Base-by-base conservation (phyloP, 2,329 filamentous ascomycete species). In the Alternaria metachromatica region DNA sequence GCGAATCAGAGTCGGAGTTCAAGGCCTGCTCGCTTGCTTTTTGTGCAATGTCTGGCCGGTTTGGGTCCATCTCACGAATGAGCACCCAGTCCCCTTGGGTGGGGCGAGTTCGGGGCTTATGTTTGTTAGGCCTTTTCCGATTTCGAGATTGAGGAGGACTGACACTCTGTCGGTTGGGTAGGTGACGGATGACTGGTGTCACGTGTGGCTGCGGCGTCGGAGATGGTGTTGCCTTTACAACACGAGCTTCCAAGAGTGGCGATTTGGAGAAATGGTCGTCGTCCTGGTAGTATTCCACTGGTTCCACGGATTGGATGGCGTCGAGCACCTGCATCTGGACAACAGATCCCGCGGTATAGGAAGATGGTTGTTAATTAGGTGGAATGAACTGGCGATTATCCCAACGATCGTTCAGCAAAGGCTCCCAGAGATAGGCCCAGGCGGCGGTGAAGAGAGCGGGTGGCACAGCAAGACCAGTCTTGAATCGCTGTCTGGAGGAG, bases 31-130 rank as follows among this genome's bases (percentile, higher is more conserved):
- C 80, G 66, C 84, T 86, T 61, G 88, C 90, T 73, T 81, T 76
- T 68, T 81, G 81, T 62, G 89, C 89, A 73, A 93, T 86, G 55
- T 93, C 89, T 55, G 87, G 88, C 69, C 84, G 84, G 74, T 88
- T 88, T 73, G 89, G 88, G 71, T 83, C 87, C 82, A 94, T 85
- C 77, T 85, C 84, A 61, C 83, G 81, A 66, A 95, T 85, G 78
- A 95, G 84, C 67, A 92, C 88, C 70, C 84, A 87, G 85, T 92
- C 89, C 71, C 87, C 88, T 75, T 87, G 87, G 72, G 82, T 87
- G 45, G 86, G 83, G 8, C 46, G 55, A 10, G 55, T 44, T 68
- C 80, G 83, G 65, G 85, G 80, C 86, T 87, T 88, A 72, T 76
- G 82, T 68, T 68, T 70, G 83, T 85, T 85, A 84, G 83, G 81